Evolutionary conservation across 306 rosid species (phyloP).

Genomic region (Ceratonia siliqua): DNA sequence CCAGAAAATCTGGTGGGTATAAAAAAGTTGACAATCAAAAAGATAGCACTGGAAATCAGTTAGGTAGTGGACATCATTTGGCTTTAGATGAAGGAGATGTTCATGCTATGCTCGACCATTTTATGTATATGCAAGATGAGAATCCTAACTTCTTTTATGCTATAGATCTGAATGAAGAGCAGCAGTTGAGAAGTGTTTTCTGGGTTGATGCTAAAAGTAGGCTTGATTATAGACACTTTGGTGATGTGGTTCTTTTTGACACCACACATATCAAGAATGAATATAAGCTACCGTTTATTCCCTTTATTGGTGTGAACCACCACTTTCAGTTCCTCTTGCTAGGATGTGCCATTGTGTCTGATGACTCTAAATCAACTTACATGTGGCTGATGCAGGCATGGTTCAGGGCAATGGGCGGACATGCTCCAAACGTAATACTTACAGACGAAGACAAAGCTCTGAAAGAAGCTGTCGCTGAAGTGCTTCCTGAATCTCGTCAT

Average conservation of each 20-base stretch:
- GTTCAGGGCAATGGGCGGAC: conserved; percentile 76
- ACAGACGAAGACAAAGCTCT: conserved; percentile 60
- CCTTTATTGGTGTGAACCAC: conserved; percentile 78
- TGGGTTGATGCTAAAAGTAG: conserved; percentile 83
- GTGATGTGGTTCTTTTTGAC: conserved; percentile 69
- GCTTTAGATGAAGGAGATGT: conserved; percentile 58
- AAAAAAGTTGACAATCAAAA: conserved; percentile 55
- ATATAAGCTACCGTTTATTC: conserved; percentile 65
- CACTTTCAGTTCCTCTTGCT: conserved; percentile 75
- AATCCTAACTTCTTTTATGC: conserved; percentile 70
- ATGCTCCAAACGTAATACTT: conserved; percentile 64
- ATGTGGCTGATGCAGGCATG: conserved; percentile 66
- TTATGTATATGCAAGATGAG: conserved; percentile 56
- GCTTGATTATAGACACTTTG: conserved; percentile 65
- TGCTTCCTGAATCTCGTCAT: conserved; percentile 57
- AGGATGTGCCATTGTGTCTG: conserved; percentile 72
- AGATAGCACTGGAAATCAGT: conserved; percentile 34
- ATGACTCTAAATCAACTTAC: conserved; percentile 53
- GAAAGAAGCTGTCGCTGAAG: conserved; percentile 52
- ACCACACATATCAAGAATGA: conserved; percentile 64
- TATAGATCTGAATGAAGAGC: conserved; percentile 62
- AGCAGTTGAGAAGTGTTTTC: conserved; percentile 56
- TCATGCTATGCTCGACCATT: conserved; percentile 54
- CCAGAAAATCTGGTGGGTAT: conserved; percentile 69
- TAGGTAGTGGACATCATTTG: conserved; percentile 54